phyloP scores from a whole-genome alignment of 805 yeast genomes.

The Candida stauntonica region DNA sequence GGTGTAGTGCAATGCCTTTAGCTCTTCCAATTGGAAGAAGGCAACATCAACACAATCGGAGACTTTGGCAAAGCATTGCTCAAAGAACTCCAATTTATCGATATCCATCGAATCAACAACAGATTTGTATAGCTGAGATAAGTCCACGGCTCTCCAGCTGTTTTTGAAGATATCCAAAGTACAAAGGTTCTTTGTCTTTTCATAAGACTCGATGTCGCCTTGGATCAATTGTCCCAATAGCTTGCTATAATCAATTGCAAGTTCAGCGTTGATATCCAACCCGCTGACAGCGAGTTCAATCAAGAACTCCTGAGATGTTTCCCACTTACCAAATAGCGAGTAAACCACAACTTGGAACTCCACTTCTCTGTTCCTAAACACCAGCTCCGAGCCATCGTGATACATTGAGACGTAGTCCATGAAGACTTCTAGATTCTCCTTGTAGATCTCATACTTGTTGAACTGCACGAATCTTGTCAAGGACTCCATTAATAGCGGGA shows the following conservation, averaged over 20 bases:
- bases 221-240: slow-evolving; percentile 27
- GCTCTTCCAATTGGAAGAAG: slow-evolving; percentile 13
- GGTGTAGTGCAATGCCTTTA: slow-evolving; percentile 10
- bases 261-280: slow-evolving; percentile 5
- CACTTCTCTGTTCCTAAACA: slow-evolving; percentile 4
- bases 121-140: slow-evolving; percentile 17
- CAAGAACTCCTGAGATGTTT: slow-evolving; percentile 20
- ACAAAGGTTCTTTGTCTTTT: slow-evolving; percentile 21
- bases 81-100: slow-evolving; percentile 30
- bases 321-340: slow-evolving; percentile 22
- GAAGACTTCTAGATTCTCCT: slow-evolving; percentile 36
- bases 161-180: slow-evolving; percentile 24
- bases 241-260: slow-evolving; percentile 18
- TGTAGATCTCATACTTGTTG: slow-evolving; percentile 31
- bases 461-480: slow-evolving; percentile 21
- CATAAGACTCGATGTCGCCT: slow-evolving; percentile 16
- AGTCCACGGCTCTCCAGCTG: slow-evolving; percentile 27
- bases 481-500: slow-evolving; percentile 18
- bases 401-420: slow-evolving; percentile 31
- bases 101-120: slow-evolving; percentile 18
- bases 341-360: slow-evolving; percentile 26
- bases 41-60: slow-evolving; percentile 11
- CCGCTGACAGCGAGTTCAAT: slow-evolving; percentile 27
- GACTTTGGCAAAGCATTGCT: slow-evolving; percentile 19
- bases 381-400: slow-evolving; percentile 12